These are phyloP conservation scores for Macrophomina phaseolina DNA, from an alignment of 2,329 filamentous ascomycete species.

Conservation along the genomic window DNA sequence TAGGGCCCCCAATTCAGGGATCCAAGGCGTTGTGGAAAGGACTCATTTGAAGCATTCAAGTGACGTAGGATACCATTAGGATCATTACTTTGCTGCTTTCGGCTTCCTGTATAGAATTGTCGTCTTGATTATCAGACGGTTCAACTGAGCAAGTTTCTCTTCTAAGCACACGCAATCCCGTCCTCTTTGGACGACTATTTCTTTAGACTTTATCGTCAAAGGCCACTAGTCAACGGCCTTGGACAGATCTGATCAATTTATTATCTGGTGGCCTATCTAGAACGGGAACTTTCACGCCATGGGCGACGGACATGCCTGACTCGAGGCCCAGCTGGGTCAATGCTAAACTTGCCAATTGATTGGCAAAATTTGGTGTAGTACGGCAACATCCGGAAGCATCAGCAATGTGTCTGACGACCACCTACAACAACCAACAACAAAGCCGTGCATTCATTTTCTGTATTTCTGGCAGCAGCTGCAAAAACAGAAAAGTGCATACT, in stretches of 20 bases:
- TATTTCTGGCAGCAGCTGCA: neutral
- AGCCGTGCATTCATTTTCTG: neutral
- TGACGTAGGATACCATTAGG: slow-evolving; percentile 20
- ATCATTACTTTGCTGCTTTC: slow-evolving; percentile 9
- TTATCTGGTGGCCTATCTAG: neutral
- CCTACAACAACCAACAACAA: neutral
- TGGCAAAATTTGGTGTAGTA: slow-evolving; percentile 5
- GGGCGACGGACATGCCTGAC: slow-evolving; percentile 1
- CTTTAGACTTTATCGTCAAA: neutral
- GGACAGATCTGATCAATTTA: neutral
- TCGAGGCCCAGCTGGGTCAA: neutral
- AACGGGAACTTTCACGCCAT: neutral
- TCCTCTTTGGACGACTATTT: neutral
- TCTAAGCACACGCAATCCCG: neutral
- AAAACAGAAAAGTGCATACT: neutral
- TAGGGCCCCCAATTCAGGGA: slow-evolving; percentile 7
- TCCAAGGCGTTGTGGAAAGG: slow-evolving; percentile 18
- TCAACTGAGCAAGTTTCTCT: neutral
- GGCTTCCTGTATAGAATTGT: neutral
- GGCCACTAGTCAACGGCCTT: too few relatives aligned
- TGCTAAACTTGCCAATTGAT: neutral
- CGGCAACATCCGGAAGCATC: neutral
- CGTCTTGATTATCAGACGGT: neutral
- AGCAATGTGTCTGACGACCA: neutral
- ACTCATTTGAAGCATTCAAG: slow-evolving; percentile 4